Percentiles rank a stretch among this genome's conserved stretches.
These are phyloP conservation scores for Eustoma russellianum DNA, from an alignment of 257 asterid genomes.

Conservation along the genomic window DNA sequence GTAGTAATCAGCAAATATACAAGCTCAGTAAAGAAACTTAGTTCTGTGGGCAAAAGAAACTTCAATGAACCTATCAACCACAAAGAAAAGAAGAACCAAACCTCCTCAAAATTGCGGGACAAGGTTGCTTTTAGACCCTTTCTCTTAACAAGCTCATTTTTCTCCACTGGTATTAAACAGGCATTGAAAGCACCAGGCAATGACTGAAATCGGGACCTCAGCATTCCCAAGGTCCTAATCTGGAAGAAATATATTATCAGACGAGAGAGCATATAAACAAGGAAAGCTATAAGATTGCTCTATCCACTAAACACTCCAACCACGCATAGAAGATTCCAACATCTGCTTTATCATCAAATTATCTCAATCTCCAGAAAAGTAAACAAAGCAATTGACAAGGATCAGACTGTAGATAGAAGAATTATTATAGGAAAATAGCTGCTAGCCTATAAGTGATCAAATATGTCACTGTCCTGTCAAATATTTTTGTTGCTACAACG, in stretches of 20 bases:
- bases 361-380: too few species aligned
- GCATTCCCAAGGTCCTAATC: conserved; percentile 98
- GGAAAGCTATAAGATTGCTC: too few species aligned
- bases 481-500: too few species aligned
- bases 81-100: conserved; percentile 2
- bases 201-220: conserved; percentile 84
- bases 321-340: too few species aligned
- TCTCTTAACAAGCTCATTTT: conserved; percentile 57
- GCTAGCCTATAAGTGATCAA: too few species aligned
- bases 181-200: conserved; percentile 93
- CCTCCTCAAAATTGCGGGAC: conserved; percentile 83
- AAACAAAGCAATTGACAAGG: too few species aligned
- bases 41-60: neutral
- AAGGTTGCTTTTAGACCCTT: conserved; percentile 94
- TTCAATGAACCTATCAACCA: neutral
- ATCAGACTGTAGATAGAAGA: too few species aligned
- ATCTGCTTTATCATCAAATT: too few species aligned
- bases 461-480: too few species aligned
- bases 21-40: conserved; percentile 1
- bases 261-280: too few species aligned
- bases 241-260: conserved; percentile 27
- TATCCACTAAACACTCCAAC: too few species aligned
- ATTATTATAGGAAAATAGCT: too few species aligned
- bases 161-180: conserved; percentile 86
- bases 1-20: conserved; percentile 13